Evolutionary conservation across 192 early-diverging fungal genomes (phyloP).

Genomic region (Coemansia sp.): DNA sequence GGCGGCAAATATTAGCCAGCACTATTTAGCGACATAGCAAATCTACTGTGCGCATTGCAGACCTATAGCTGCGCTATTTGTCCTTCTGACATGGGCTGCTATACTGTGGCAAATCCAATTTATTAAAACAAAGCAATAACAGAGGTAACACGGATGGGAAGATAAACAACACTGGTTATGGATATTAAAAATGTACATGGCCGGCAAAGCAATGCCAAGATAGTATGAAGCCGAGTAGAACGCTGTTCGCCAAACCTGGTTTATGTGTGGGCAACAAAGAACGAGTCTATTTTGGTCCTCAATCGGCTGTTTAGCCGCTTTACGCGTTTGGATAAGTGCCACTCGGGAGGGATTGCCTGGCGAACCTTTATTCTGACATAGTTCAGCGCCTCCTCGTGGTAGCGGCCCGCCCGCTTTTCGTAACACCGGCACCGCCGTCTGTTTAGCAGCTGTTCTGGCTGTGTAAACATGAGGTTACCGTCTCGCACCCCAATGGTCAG

Average conservation of each 20-base stretch:
- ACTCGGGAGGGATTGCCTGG: constrained; percentile 12
- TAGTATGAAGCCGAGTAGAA: neutral
- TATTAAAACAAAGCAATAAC: neutral
- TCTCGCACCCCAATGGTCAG: constrained; percentile 42
- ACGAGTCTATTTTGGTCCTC: constrained; percentile 22
- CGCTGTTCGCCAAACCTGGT: neutral
- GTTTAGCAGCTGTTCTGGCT: constrained; percentile 32
- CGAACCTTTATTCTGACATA: constrained; percentile 17
- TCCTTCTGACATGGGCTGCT: neutral
- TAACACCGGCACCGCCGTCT: constrained; percentile 31
- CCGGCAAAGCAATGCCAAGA: neutral
- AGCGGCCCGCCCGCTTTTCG: constrained; percentile 1
- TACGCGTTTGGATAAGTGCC: constrained; percentile 12
- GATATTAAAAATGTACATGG: neutral
- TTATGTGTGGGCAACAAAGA: constrained; percentile 18
- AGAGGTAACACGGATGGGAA: constrained; percentile 3
- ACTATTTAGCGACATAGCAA: neutral
- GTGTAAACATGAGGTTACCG: constrained; percentile 37
- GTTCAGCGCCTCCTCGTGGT: constrained; percentile 11
- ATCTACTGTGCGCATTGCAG: neutral
- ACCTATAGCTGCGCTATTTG: neutral
- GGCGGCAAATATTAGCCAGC: neutral
- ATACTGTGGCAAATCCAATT: neutral
- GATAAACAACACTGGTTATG: too few species aligned
- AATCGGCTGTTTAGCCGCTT: constrained; percentile 19